phyloP scores from a whole-genome alignment of 306 rosid genomes.

The Quercus bicolor region DNA sequence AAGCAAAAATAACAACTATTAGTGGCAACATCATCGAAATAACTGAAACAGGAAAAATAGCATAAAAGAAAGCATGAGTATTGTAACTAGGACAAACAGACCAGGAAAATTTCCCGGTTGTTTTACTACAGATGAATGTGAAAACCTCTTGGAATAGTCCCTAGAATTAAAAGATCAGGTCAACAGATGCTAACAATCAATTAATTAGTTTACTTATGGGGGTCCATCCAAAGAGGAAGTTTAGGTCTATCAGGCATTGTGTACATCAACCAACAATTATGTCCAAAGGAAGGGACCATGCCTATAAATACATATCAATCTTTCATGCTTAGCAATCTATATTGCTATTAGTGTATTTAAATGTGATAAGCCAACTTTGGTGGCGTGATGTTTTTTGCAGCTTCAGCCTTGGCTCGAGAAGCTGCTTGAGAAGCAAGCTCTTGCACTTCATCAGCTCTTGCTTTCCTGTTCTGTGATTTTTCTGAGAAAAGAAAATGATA shows the following conservation, averaged over 20 bases:
- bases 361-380: constrained; percentile 63
- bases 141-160: not conserved
- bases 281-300: not conserved
- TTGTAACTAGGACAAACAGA: not conserved
- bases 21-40: constrained; percentile 7
- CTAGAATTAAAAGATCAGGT: constrained; percentile 10
- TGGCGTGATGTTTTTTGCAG: constrained; percentile 57
- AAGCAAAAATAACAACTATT: constrained; percentile 9
- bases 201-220: not conserved
- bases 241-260: not conserved
- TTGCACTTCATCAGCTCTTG: constrained; percentile 45
- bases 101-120: not conserved
- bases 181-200: not conserved
- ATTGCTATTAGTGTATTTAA: not conserved
- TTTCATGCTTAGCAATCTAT: not conserved
- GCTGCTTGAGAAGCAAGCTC: constrained; percentile 85
- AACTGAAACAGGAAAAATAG: constrained; percentile 12
- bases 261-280: not conserved
- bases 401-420: constrained; percentile 63
- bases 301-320: not conserved
- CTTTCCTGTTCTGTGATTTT: constrained; percentile 32
- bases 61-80: not conserved
- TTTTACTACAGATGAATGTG: not conserved
- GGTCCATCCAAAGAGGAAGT: not conserved
- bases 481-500: constrained; percentile 37